These are phyloP conservation scores for Tulasnella sp. DNA, from an alignment of 768 basidiomycete species.

Conservation along the genomic window DNA sequence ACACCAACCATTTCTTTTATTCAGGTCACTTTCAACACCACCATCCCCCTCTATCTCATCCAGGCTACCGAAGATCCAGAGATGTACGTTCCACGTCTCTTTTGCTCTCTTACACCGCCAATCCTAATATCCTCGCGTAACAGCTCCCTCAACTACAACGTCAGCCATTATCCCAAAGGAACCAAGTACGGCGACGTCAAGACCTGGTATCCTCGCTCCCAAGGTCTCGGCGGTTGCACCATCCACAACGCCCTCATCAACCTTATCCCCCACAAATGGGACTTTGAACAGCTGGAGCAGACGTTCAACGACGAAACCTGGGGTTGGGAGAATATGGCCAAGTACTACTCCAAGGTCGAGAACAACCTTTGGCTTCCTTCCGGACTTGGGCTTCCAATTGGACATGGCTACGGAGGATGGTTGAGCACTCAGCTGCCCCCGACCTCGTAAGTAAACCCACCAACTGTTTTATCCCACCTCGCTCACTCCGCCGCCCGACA, in stretches of 20 bases:
- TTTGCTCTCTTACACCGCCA: background rate
- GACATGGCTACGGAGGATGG: conserved; percentile 23
- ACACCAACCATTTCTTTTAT: background rate
- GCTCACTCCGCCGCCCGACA: background rate
- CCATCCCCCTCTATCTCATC: conserved; percentile 20
- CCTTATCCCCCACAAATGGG: conserved; percentile 24
- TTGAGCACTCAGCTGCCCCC: conserved; percentile 7
- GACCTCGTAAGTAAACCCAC: background rate
- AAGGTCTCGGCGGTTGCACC: conserved; percentile 10
- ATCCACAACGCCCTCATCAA: conserved; percentile 25
- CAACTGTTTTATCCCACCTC: background rate
- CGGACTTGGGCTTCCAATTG: background rate
- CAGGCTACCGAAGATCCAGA: conserved; percentile 24
- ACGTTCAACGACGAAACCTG: conserved; percentile 7
- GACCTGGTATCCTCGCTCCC: conserved; percentile 21
- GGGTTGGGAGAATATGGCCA: conserved; percentile 6
- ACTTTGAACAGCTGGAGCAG: background rate
- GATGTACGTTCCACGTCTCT: background rate
- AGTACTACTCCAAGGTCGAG: conserved; percentile 17
- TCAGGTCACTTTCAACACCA: conserved; percentile 20
- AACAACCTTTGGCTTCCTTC: conserved; percentile 19
- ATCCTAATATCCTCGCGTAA: background rate
- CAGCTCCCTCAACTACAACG: conserved; percentile 14
- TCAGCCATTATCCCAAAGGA: conserved; percentile 15
- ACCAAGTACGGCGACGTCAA: background rate